These are phyloP conservation scores for Lipomyces yamanashiensis DNA, from an alignment of 805 yeast species.

Conservation along the genomic window DNA sequence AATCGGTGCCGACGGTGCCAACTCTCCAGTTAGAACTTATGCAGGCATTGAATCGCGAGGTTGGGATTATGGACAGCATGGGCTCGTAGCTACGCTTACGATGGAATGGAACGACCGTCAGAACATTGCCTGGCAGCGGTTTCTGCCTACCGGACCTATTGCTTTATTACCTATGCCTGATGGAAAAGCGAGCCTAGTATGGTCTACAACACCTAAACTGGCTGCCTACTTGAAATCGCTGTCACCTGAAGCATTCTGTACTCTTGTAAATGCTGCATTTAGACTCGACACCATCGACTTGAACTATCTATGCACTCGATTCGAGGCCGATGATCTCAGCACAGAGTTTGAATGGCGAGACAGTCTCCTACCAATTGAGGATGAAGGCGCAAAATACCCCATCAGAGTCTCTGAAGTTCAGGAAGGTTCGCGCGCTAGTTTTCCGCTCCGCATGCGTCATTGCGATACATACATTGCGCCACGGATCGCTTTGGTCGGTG, in stretches of 20 bases:
- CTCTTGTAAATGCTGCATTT: constrained; percentile 83
- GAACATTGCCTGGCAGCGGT: constrained; percentile 89
- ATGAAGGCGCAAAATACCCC: constrained; percentile 66
- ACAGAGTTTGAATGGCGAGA: constrained; percentile 79
- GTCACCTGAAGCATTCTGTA: constrained; percentile 65
- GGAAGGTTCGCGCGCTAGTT: constrained; percentile 74
- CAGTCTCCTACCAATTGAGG: constrained; percentile 50
- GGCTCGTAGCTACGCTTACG: constrained; percentile 88
- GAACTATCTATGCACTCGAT: constrained; percentile 56
- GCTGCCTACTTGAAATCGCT: constrained; percentile 65
- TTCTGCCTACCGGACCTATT: constrained; percentile 87
- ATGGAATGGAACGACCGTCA: constrained; percentile 73
- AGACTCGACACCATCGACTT: constrained; percentile 78
- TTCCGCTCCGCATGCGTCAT: constrained; percentile 86
- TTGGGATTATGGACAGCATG: constrained; percentile 86
- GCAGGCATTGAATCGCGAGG: constrained; percentile 87
- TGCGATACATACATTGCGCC: constrained; percentile 87
- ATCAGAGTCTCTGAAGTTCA: constrained; percentile 64
- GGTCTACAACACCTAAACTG: constrained; percentile 84
- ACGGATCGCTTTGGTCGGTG: constrained; percentile 92
- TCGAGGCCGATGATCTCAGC: constrained; percentile 51
- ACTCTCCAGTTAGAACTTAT: constrained; percentile 85
- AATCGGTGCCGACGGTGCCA: constrained; percentile 93
- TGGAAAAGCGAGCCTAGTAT: constrained; percentile 86
- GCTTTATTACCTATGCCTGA: constrained; percentile 90